Evolutionary conservation across 2,329 filamentous ascomycete species (phyloP), one percentile per base, ranked within the genome.

Genomic region (Stachybotrys chlorohalonatus): DNA sequence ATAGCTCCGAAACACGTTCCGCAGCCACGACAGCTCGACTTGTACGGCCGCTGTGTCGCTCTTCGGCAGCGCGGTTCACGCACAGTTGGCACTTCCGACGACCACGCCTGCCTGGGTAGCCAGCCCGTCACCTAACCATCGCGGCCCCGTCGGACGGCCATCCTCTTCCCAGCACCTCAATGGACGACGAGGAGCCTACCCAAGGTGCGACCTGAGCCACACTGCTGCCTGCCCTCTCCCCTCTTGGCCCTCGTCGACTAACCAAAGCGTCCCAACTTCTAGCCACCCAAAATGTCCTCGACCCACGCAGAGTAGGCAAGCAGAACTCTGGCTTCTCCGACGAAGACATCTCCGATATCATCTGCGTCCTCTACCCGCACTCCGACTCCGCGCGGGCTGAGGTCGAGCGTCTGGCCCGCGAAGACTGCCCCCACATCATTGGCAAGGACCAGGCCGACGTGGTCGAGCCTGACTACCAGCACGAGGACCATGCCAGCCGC

Each of bases 341-440:
- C 61, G 82, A 89, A 60, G 92, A 96, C 68, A 82, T 94, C 52
- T 83, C 89, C 58, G 92, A 96, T 71, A 90, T 96, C 62, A 83
- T 96, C 60, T 95, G 91, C 72, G 84, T 96, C 55, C 80, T 97
- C 31, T 85, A 95, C 62, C 92, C 93, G 11, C 83, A 83, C 60
- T 89, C 90, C 2, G 77, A 83, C 46, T 80, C 82, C 24, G 90
- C 93, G 17, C 85, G 86, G 59, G 75, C 77, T 58, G 88, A 92
- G 62, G 84, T 93, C n/a, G 67, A 71, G 57, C 69, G 72, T 5
- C 73, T 83, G 36, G 78, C 77, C 55, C 57, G 64, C 49, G 72
- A 78, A 56, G 70, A 73, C 58, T 76, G 73, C 42, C 75, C 73
- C 31, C 74, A 80, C 60, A 75, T 80, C 56, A 73, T 80, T 17